Evolutionary conservation across 2,329 filamentous ascomycete genomes (phyloP), one percentile per base, ranked within the genome.

Genomic region (Aspergillus sp.): DNA sequence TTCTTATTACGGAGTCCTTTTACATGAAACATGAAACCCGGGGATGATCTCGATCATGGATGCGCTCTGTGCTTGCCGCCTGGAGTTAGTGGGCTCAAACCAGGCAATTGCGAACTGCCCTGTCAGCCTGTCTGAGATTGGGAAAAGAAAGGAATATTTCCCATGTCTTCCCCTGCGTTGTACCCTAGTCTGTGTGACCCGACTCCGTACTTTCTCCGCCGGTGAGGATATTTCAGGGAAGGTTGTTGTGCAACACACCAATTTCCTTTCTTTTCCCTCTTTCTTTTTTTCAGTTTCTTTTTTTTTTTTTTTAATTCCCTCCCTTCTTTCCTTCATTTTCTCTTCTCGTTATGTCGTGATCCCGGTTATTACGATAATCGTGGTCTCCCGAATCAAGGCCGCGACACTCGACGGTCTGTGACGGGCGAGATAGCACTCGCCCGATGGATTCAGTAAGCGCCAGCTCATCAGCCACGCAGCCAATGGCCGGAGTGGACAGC

Each of bases 101-200:
- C 44, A 31, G 24, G n/a, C 23, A 46, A 24, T 8, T 46, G 44
- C 44, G 27, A 46, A 27, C 35, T 37, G 35, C 35, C 14, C 27
- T 31, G 27, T 31, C 27, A 31, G 27, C 9, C 27, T 31, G 27
- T 31, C 9, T 31, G 27, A 11, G 27, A 31, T 31, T n/a, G 35
- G 21, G 21, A 46, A 27, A 23, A 31, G 27, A 31, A 46, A 46
- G 44, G 27, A 21, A n/a, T 24, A 19, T 48, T 48, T 47, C 4
- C 44, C 37, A 41, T 31, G 35, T 40, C 23, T 41, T n/a, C 48
- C 48, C 48, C 48, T 51, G 48, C 37, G 35, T 51, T 51, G 35
- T 40, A 33, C 48, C 48, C 48, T 51, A 31, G 37, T 51, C 48
- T 41, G 48, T 51, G 37, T 21, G 21, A 51, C 37, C 14, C 21